Base-by-base conservation (phyloP, 164 flowering plant species). In the Kalanchoe fedtschenkoi region DNA sequence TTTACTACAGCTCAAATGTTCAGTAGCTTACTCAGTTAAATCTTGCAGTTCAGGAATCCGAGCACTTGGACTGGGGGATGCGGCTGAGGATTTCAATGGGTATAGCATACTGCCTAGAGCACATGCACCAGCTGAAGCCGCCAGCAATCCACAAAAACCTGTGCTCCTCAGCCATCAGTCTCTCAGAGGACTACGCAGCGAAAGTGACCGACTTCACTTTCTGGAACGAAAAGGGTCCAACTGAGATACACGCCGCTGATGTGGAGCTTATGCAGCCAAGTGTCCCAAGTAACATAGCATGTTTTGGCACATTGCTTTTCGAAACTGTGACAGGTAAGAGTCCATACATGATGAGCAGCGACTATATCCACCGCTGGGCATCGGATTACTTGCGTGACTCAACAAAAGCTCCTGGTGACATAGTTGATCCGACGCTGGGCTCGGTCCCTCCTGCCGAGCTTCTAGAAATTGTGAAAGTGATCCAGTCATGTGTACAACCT, bases 131-230 rank as follows among this genome's bases (percentile, higher is more conserved):
- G 42, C 63, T 85, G 57, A 64, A 63, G 26, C 88, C 88, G 5
- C 85, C 85, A 0, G 30, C 87, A 33, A 10, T 68, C 64, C 86
- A 75, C 66, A 70, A 57, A 60, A 75, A 81, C 65, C 71, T 89
- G 28, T 70, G 56, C 53, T 87, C 96, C 26, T 79, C 87, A 11
- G 63, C 85, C 17, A 68, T 89, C 32, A 66, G 70, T 51, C 80
- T 89, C 51, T 82, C 91, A 0, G 96, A 87, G 65, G 96, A 89
- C 63, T 89, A 83, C 65, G 91, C 93, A 41, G 84, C 85, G 51
- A 85, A 89, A 67, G 53, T 89, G 46, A 74, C 83, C 32, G 89
- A 83, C 53, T 80, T 77, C 62, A 72, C 70, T 38, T 76, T 87
- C 67, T 75, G 77, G 78, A 70, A 76, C 41, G 81, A 73, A 5